Base-by-base conservation (phyloP, 768 basidiomycete genomes). In the Auricularia heimuer region DNA sequence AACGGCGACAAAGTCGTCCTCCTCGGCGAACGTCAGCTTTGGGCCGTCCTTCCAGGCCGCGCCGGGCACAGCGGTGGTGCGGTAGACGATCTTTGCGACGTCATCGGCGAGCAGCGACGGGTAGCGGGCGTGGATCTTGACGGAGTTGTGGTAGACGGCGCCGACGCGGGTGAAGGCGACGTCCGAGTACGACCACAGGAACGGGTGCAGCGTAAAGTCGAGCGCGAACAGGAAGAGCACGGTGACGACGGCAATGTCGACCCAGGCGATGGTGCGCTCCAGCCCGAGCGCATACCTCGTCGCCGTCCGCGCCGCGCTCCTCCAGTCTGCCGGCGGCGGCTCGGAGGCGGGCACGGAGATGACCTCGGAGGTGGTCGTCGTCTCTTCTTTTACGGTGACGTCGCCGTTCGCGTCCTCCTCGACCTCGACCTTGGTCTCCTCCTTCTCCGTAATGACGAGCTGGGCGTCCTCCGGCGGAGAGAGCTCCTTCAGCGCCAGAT, bases 151-250 rank as follows among this genome's bases (percentile, higher is more conserved):
- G 68, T 85, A 82, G 64, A 91, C 80, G 2, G 88, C 88, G 16
- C 90, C 90, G 64, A 90, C 76, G 62, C 90, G 82, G 2, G 84
- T 83, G 73, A 88, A 92, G 12, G 77, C 74, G 66, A 89, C 81
- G 69, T 82, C 79, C 8, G 74, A 45, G 16, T 85, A 83, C 58
- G 81, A 69, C 70, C 85, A 83, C 64, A 85, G 71, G 68, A 82
- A 78, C 3, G 90, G 88, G 1, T 82, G 77, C 24, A 77, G 68
- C 60, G 81, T 74, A 67, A 85, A 81, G 71, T 92, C 89, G 37
- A 74, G 34, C 1, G 75, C 72, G 72, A 82, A 82, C 71, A 81
- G 72, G n/a, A 69, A 47, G 45, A 80, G 65, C 29, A 65, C 58
- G 34, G 51, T n/a, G 24, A 37, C 29, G 29, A 29, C 29, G 29